Evolutionary conservation across 352 stramenopile species (phyloP), one percentile per base, ranked within the genome.

Genomic region (Plasmopara halstedii): DNA sequence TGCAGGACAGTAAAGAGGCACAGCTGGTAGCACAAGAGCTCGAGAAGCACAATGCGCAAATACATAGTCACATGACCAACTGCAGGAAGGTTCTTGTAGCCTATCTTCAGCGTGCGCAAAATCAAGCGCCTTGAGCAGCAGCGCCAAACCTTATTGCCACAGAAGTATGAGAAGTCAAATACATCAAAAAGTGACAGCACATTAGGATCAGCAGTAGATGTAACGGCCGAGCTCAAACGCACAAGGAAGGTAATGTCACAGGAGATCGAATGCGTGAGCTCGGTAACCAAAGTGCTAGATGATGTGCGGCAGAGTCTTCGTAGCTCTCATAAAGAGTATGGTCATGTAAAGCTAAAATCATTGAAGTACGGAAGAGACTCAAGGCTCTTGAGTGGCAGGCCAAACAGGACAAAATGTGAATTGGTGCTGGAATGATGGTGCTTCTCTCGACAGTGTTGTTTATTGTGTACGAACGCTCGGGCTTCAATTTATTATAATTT

Each of bases 401-500:
- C 10, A 74, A 56, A 7, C 73, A 85, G 47, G 79, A 90, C 50
- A 68, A 70, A 34, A 73, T 90, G 63, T 90, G 79, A 76, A 90
- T 90, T 41, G 72, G 55, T 6, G 73, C 79, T 1, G 76, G 79
- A 15, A 56, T 90, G 31, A 36, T 63, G 1, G 53, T 85, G n/a
- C 57, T 90, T 10, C 42, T 67, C 9, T 73, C 72, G 10, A 88
- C 76, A 0, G 74, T 88, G 34, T 40, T 83, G 6, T 85, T 76
- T 56, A 90, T 90, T 19, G 50, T 87, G 17, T 75, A 90, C 45
- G 70, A 90, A 44, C 79, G 79, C 42, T 87, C 79, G 6, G 79
- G 79, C 10, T 40, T 88, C 13, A 34, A 85, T 19, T 52, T 86
- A 43, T 65, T 88, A 54, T 88, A 62, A 44, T 42, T 35, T 19